Conservation (phyloP, 306 rosid species). For the Castanea crenata region DNA sequence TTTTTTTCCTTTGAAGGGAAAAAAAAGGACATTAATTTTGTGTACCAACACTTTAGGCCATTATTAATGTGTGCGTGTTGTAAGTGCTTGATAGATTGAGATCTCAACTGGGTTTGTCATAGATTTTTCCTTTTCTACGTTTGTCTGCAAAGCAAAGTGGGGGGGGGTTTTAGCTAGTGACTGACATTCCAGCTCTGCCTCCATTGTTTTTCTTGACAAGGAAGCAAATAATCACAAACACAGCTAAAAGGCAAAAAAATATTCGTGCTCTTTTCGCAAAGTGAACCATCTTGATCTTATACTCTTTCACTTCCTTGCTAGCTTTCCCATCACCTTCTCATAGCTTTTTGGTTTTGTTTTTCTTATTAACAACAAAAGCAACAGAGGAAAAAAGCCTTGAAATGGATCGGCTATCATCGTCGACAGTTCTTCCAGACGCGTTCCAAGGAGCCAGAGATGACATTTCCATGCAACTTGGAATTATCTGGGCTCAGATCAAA, state of each 20-base stretch:
- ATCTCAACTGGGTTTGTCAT: constrained; percentile 31
- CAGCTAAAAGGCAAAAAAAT: neutral
- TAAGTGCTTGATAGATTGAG: constrained; percentile 19
- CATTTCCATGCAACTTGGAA: constrained; percentile 38
- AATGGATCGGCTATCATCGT: constrained; percentile 60
- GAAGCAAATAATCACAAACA: constrained; percentile 45
- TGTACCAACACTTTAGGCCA: neutral
- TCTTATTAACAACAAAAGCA: neutral
- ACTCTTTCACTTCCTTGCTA: neutral
- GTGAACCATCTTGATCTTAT: neutral
- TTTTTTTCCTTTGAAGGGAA: neutral
- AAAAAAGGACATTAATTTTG: neutral
- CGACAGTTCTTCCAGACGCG: constrained; percentile 43
- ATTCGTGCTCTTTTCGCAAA: constrained; percentile 26
- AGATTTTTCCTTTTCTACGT: constrained; percentile 10
- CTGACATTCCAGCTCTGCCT: constrained; percentile 51
- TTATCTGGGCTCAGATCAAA: constrained; percentile 58
- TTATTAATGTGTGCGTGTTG: constrained; percentile 16
- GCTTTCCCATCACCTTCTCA: constrained; percentile 2
- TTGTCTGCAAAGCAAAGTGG: constrained; percentile 16
- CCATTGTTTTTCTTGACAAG: constrained; percentile 41
- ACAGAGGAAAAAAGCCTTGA: neutral
- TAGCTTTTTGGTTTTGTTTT: constrained; percentile 15
- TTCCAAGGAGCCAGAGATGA: constrained; percentile 50
- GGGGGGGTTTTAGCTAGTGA: constrained; percentile 25